Percentiles rank a stretch among this genome's conserved stretches.
Conservation (phyloP, 176 grass and related monocot species). For the Eragrostis curvula region DNA sequence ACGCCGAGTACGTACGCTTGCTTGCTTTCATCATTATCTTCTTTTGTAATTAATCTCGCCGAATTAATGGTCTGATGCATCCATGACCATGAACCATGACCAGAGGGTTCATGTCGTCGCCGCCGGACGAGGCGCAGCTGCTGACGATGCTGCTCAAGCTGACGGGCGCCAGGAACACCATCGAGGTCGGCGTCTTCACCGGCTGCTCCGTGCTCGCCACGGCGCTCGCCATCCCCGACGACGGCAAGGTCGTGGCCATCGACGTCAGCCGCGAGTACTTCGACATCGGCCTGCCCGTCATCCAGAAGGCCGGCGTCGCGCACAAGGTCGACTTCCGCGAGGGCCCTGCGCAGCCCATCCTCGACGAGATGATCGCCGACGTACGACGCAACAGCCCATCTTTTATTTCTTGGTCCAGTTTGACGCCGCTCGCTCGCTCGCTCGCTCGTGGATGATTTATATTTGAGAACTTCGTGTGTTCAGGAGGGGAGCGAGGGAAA, state of each 20-base stretch:
- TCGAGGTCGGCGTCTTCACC: constrained; percentile 88
- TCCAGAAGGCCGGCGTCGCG: constrained; percentile 53
- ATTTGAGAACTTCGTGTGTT: too few relatives aligned
- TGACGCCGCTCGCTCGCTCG: too few relatives aligned
- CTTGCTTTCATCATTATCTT: neutral
- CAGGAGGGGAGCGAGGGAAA: too few relatives aligned
- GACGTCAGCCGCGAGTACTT: constrained; percentile 47
- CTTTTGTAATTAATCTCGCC: neutral
- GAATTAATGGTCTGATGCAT: neutral
- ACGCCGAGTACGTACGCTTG: constrained; percentile 44
- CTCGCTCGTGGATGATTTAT: too few relatives aligned
- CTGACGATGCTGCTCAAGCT: constrained; percentile 74
- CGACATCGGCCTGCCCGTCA: constrained; percentile 53
- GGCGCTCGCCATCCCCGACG: constrained; percentile 71
- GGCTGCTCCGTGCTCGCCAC: constrained; percentile 81
- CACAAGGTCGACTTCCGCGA: constrained; percentile 76
- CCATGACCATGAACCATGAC: neutral
- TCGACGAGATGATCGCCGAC: constrained; percentile 35
- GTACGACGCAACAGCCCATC: neutral
- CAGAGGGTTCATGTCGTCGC: constrained; percentile 55
- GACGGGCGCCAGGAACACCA: constrained; percentile 68
- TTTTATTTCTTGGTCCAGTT: too few relatives aligned
- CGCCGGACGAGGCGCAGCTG: constrained; percentile 60
- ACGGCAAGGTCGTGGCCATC: constrained; percentile 67
- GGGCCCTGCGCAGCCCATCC: constrained; percentile 37